Evolutionary conservation across 1,139 yeast genomes (phyloP), one percentile per base, ranked within the genome.

Genomic region (Lodderomyces orthopsilosis): DNA sequence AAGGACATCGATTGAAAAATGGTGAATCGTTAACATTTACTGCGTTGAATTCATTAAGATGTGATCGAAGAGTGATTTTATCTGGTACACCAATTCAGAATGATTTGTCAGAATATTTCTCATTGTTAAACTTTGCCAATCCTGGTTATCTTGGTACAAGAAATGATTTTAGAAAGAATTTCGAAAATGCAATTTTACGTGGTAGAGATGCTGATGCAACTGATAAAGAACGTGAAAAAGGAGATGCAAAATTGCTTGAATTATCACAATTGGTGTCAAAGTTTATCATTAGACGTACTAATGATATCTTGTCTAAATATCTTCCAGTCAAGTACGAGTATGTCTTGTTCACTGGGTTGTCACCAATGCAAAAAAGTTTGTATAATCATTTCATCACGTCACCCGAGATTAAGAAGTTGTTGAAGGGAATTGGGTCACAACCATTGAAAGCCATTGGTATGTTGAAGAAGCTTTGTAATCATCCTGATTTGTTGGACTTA

Each of bases 81-180:
- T 89, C 97, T 0, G 99, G 99, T 39, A 93, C 99, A 0, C 99
- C 99, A 0, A 93, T 93, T 51, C 99, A 93, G 61, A 93, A 93
- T 59, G 98, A 94, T 68, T 71, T 93, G 37, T 85, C 96, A 1
- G 99, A 93, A 63, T 93, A 93, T 64, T 94, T 91, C 59, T 89
- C 98, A 0, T 69, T 93, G 44, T 69, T 94, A 46, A 88, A 85
- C 55, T 93, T 93, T 69, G 95, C 98, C 7, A 93, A 93, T 58
- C 99, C 99, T 0, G 96, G 96, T 0, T 75, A 89, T 40, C 68
- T 93, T 37, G 98, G 99, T 0, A 74, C 95, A 1, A 77, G 96
- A 51, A 68, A 63, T 22, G 96, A 93, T 46, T 93, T 93, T 61
- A 75, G 94, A 47, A 87, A 84, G 59, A 87, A 87, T 57, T 93